Evolutionary conservation across 345 rosid genomes (phyloP).

Genomic region (Eucalyptus sp.): DNA sequence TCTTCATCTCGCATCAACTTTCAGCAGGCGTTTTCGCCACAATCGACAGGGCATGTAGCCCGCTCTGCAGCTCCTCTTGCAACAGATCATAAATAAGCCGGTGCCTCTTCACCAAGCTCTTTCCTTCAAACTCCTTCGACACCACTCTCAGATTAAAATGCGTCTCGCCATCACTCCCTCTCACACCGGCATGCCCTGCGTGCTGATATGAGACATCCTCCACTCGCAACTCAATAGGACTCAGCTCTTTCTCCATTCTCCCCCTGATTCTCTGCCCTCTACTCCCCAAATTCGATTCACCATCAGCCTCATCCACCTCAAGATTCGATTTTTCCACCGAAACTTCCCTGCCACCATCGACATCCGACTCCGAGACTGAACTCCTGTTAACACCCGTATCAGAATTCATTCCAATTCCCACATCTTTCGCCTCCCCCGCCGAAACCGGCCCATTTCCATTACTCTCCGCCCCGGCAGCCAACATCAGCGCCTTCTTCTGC

Average conservation of each 20-base stretch:
- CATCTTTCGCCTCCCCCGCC: not conserved
- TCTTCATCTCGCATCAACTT: not conserved
- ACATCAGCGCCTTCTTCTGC: slow-evolving; percentile 71
- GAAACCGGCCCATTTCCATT: not conserved
- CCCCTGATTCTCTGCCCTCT: slow-evolving; percentile 69
- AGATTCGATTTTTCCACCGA: not conserved
- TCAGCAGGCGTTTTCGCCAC: slow-evolving; percentile 84
- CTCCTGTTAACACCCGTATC: not conserved
- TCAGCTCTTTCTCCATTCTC: slow-evolving; percentile 57
- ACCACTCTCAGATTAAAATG: slow-evolving; percentile 83
- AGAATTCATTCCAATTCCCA: slow-evolving; percentile 5
- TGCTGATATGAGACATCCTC: slow-evolving; percentile 92
- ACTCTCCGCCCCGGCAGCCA: slow-evolving; percentile 23
- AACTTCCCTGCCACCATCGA: not conserved
- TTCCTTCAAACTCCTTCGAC: slow-evolving; percentile 74
- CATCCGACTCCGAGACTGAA: not conserved
- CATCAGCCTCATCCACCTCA: not conserved
- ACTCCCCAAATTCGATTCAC: slow-evolving; percentile 25
- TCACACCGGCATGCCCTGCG: slow-evolving; percentile 85
- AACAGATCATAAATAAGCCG: slow-evolving; percentile 61
- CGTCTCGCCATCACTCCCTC: slow-evolving; percentile 72
- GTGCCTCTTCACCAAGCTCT: slow-evolving; percentile 89
- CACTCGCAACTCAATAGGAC: slow-evolving; percentile 53
- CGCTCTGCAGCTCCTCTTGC: slow-evolving; percentile 72
- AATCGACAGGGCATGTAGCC: slow-evolving; percentile 82